A percentile compares a stretch with the other conserved stretches of the same genome.
phyloP scores from a whole-genome alignment of 176 grass and related monocot genomes.

The Aegilops umbellulata region DNA sequence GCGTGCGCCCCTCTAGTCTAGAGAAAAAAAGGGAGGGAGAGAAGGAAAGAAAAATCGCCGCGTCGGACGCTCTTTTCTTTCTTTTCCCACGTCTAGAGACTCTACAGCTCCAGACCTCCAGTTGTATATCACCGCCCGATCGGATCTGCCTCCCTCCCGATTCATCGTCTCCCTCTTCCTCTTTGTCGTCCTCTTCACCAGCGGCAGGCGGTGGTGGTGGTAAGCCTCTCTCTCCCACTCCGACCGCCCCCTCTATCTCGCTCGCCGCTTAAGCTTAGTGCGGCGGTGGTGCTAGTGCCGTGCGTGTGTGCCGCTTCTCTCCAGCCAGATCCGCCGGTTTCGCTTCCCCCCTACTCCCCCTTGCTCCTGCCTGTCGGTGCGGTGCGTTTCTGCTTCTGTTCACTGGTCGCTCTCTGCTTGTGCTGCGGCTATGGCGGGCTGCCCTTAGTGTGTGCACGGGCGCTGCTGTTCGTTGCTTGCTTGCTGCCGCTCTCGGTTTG shows the following conservation, averaged over 20 bases:
- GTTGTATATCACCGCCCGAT: not conserved
- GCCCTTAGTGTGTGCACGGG: not conserved
- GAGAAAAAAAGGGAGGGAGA: not conserved
- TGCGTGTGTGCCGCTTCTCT: not conserved
- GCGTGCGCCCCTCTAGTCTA: not conserved
- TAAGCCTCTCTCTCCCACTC: too few species aligned
- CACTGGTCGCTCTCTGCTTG: not conserved
- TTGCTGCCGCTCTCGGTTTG: not conserved
- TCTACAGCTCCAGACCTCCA: conserved; percentile 12
- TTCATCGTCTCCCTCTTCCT: not conserved
- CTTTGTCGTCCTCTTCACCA: not conserved
- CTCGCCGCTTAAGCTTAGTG: not conserved
- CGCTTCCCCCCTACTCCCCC: not conserved
- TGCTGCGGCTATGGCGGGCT: not conserved
- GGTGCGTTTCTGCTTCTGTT: not conserved
- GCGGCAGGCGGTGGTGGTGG: too few species aligned
- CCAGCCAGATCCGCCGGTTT: not conserved
- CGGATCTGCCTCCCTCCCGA: conserved; percentile 1
- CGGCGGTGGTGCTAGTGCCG: not conserved
- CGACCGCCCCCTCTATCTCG: too few species aligned
- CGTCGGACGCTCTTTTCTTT: not conserved
- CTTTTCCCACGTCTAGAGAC: not conserved
- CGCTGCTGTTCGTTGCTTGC: not conserved
- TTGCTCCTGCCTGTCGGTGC: not conserved
- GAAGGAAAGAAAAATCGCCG: not conserved